Conservation (phyloP, 192 early-diverging fungal genomes). For the Backusella morwellensis region DNA sequence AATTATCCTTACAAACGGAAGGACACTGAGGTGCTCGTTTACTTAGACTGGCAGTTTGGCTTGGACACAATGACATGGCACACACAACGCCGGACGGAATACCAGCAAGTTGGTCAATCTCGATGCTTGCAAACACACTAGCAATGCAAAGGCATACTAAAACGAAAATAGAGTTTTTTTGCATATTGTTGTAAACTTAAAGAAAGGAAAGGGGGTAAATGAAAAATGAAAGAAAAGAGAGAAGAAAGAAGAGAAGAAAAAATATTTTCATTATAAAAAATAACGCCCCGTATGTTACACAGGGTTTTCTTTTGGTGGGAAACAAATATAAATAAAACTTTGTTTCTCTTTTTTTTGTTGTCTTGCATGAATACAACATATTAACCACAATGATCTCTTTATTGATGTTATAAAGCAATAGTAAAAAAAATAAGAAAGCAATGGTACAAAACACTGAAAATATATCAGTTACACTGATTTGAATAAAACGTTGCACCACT, state of each 20-base stretch:
- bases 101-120: neutral
- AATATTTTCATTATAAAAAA: neutral
- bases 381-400: too few relatives aligned
- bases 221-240: neutral
- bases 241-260: neutral
- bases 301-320: neutral
- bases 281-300: neutral
- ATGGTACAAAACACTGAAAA: neutral
- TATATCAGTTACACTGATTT: neutral
- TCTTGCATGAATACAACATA: neutral
- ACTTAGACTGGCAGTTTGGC: neutral
- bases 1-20: neutral
- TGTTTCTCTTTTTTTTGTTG: neutral
- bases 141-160: neutral
- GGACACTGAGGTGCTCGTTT: neutral
- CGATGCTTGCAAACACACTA: neutral
- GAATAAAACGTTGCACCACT: neutral
- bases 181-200: neutral
- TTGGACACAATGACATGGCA: neutral
- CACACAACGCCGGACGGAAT: neutral
- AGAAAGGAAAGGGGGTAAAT: neutral
- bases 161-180: neutral
- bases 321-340: neutral
- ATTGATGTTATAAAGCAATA: neutral
- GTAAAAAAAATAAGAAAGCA: neutral